Evolutionary conservation across 768 basidiomycete species (phyloP), one percentile per base, ranked within the genome.

Genomic region (Auricularia heimuer): DNA sequence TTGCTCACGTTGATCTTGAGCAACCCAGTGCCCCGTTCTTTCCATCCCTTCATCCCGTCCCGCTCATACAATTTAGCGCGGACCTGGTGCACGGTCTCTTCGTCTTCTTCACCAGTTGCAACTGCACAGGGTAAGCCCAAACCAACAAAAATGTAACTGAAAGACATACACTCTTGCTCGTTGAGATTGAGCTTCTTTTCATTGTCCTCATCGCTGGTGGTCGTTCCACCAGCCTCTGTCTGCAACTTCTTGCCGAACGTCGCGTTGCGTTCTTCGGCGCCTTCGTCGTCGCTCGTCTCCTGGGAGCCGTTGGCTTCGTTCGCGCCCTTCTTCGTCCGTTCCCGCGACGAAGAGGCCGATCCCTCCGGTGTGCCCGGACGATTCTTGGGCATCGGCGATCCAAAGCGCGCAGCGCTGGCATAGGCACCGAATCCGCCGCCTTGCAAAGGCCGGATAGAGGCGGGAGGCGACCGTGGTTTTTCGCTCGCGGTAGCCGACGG

Each of bases 51-150:
- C 2, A 37, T 12, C 8, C 33, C 36, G 21, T 60, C 64, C 64
- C 92, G 78, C 33, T 81, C 72, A 72, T 83, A 92, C 24, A 92
- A 75, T 75, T 92, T 92, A 61, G 88, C 89, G 64, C 90, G 83
- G 18, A 87, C 86, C 75, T 89, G 87, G 73, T 85, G 83, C 61
- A 90, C 74, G 4, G 87, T 90, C 64, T 87, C 82, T 70, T 92
- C 90, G 24, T 90, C 88, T 72, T 92, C 90, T 74, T 92, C 90
- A 8, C 90, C 90, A 2, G 90, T 92, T 56, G 80, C 73, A 44
- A 88, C 89, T 90, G 67, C 39, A 61, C n/a, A 61, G 64, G 64
- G 35, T 64, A 62, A 16, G 61, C 21, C 42, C 63, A 62, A 16
- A 60, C 21, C 42, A 36, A 42, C 65, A 64, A 12, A 1, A 63